A percentile compares a stretch with the other conserved stretches of the same genome.
These are phyloP conservation scores for Capronia epimyces DNA, from an alignment of 2,329 filamentous ascomycete species.

Conservation along the genomic window DNA sequence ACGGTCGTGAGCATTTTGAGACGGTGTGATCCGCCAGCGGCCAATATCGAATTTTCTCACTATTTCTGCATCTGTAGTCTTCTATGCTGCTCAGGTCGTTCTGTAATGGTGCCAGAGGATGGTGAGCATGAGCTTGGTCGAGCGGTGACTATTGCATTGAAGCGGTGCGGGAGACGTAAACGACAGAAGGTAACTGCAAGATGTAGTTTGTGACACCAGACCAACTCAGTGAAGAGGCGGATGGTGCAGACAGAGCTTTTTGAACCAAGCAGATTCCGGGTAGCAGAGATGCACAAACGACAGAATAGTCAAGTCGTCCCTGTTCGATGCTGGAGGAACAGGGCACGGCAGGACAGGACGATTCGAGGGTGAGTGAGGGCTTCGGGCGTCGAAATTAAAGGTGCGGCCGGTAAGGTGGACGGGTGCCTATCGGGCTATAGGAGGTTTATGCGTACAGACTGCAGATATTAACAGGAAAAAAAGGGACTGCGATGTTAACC, in stretches of 20 bases:
- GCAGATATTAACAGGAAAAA: constrained; percentile 5
- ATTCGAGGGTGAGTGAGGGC: neutral
- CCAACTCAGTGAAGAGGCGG: constrained; percentile 11
- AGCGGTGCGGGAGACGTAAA: neutral
- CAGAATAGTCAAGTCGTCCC: neutral
- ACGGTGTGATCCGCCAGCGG: constrained; percentile 4
- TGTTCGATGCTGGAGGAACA: neutral
- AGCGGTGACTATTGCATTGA: neutral
- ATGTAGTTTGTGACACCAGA: neutral
- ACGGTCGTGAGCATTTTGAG: constrained; percentile 13
- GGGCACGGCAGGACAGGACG: neutral
- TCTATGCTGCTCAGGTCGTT: neutral
- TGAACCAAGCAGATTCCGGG: neutral
- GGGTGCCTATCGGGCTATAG: constrained; percentile 10
- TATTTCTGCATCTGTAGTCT: constrained; percentile 16
- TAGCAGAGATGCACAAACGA: neutral
- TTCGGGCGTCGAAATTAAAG: neutral
- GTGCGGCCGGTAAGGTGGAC: constrained; percentile 4
- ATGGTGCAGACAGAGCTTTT: neutral
- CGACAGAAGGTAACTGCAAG: neutral
- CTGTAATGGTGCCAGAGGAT: neutral
- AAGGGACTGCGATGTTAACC: neutral
- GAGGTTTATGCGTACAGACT: constrained; percentile 9
- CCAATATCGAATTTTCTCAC: constrained; percentile 9
- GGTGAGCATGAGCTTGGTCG: neutral